Base-by-base conservation (phyloP, 1,284 basidiomycete genomes). In the Moniliella sp. region DNA sequence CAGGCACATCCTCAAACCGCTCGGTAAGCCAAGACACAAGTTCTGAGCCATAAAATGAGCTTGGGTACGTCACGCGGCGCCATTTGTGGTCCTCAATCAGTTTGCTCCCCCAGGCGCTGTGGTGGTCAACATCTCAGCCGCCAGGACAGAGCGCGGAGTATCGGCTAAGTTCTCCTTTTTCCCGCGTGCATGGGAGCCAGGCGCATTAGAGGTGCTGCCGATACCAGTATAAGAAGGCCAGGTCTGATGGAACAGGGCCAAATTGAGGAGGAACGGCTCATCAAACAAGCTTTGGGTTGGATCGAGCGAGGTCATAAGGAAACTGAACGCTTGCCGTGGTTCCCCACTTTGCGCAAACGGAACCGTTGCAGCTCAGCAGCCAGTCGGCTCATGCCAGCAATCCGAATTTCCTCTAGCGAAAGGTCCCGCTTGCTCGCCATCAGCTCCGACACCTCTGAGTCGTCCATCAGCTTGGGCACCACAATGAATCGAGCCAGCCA, bases 401-500 rank as follows among this genome's bases (percentile, higher is more conserved):
- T 68, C 14, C 81, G 73, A 11, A 76, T 74, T 62, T 94, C 86
- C 56, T 86, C 79, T 82, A 76, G 45, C 77, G 73, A 18, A 59
- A 36, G 17, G 42, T 37, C 33, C 57, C 61, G 19, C 57, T 53
- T 28, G 50, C 40, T 2, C 43, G 39, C 15, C 45, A 51, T 31
- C 36, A n/a, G n/a, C n/a, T n/a, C n/a, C n/a, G n/a, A n/a, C n/a
- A n/a, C n/a, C 42, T 50, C 44, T 62, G 30, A 38, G 46, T 35
- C 82, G 69, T 38, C 73, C 78, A 19, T 69, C 68, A 35, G 75
- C 75, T 7, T 72, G 0, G 88, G 88, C 28, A 94, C 79, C 12
- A 97, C 72, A 15, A 94, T 70, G 54, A 93, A 91, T n/a, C 86
- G 70, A 0, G 84, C 91, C 4, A 86, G 71, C 81, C 86, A 94